phyloP scores from a whole-genome alignment of 2,329 filamentous ascomycete species.

The Diaporthe helianthi region DNA sequence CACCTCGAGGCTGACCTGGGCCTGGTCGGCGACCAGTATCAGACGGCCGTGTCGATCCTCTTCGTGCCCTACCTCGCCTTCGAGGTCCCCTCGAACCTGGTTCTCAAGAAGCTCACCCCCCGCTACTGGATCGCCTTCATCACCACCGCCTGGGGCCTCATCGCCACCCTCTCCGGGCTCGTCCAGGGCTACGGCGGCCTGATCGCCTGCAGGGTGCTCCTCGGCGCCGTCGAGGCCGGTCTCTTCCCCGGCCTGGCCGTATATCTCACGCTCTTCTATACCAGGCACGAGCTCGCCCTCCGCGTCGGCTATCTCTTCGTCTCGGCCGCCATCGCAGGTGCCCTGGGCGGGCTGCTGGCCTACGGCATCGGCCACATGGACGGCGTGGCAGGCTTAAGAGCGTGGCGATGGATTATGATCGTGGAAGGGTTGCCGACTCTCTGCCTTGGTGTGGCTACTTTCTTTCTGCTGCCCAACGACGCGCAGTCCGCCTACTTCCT shows the following conservation, averaged over 20 bases:
- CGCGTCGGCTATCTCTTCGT: constrained; percentile 78
- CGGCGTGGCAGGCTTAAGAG: constrained; percentile 66
- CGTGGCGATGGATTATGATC: constrained; percentile 78
- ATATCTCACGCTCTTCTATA: constrained; percentile 80
- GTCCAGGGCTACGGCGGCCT: constrained; percentile 70
- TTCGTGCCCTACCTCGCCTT: constrained; percentile 71
- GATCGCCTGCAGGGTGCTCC: constrained; percentile 71
- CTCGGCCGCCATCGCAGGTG: constrained; percentile 73
- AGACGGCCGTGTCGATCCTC: constrained; percentile 70
- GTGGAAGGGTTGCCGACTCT: constrained; percentile 56
- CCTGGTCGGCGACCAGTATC: constrained; percentile 70
- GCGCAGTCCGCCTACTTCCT: constrained; percentile 69
- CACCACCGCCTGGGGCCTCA: constrained; percentile 68
- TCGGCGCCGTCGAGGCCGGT: constrained; percentile 73
- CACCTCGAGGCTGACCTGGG: constrained; percentile 67
- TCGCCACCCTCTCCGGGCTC: constrained; percentile 74
- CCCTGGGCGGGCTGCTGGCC: constrained; percentile 74
- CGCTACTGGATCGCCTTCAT: constrained; percentile 71
- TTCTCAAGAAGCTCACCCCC: constrained; percentile 68
- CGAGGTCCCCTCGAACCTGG: constrained; percentile 70
- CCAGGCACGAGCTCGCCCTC: constrained; percentile 73
- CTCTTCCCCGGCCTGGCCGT: constrained; percentile 73
- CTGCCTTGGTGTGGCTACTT: constrained; percentile 60
- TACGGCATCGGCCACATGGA: constrained; percentile 78
- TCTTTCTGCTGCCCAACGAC: constrained; percentile 66